Evolutionary conservation across 2,329 filamentous ascomycete genomes (phyloP), one percentile per base, ranked within the genome.

Genomic region (Paecilomyces niveus): DNA sequence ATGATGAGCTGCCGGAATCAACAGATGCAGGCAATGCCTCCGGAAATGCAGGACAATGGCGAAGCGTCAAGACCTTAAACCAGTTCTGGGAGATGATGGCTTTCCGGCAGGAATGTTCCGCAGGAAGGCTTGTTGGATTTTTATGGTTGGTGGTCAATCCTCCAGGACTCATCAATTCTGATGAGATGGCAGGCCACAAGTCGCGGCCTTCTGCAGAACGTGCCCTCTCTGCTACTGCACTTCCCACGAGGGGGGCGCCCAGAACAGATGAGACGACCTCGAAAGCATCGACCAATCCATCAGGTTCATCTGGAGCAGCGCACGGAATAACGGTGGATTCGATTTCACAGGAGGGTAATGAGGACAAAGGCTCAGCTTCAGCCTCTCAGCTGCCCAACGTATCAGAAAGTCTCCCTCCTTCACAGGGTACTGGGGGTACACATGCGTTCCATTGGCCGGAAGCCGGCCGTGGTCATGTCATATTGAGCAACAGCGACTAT

Each of bases 11-110:
- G 0, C 81, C 84, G 4, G 70, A 71, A 53, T 64, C 59, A 35
- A 59, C 58, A 1, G 65, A 65, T 7, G 59, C 61, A 2, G 69
- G 64, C 51, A 72, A 64, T 64, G 70, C 63, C 59, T 70, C 65
- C 59, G 83, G 84, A 63, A 81, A 78, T 26, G 76, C 78, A 2
- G 89, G 89, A 0, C 81, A 84, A 58, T 99, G 94, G 94, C 89
- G 86, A 70, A 92, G 89, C 60, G 86, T 97, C 24, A 87, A 83
- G 70, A 89, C 86, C 0, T 77, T 99, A 49, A 89, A 92, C n/a
- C 87, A 92, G 65, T 99, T 99, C 69, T 99, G 94, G 94, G 94
- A 99, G 62, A 89, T 96, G 83, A 97, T 99, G 93, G 88, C 92
- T 0, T 97, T 90, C 70, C 83, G 94, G 58, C 94, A 97, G 71